These are phyloP conservation scores for Globisporangium emineosum DNA, from an alignment of 352 stramenopile species.

Conservation along the genomic window DNA sequence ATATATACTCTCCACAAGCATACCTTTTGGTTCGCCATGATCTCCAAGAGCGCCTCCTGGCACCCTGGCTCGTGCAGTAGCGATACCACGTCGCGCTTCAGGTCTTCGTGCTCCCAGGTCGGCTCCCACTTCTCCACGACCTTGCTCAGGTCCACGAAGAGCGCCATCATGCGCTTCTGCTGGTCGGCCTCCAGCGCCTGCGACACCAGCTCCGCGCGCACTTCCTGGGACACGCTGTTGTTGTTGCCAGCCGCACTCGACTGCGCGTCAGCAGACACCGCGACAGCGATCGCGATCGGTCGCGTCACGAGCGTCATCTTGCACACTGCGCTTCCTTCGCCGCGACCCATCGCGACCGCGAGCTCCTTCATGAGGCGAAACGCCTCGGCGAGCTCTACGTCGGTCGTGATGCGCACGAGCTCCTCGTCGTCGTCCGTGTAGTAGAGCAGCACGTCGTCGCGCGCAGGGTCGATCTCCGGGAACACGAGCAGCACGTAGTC, in stretches of 20 bases:
- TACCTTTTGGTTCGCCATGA: conserved; percentile 34
- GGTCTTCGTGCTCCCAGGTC: conserved; percentile 41
- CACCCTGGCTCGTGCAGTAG: conserved; percentile 72
- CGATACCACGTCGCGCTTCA: conserved; percentile 74
- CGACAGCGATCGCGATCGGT: conserved; percentile 15
- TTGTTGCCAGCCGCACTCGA: conserved; percentile 20
- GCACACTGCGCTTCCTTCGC: conserved; percentile 43
- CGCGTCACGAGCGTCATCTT: conserved; percentile 66
- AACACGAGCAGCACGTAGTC: conserved; percentile 75
- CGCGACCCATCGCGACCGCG: conserved; percentile 38
- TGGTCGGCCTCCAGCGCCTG: conserved; percentile 49
- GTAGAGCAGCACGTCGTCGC: conserved; percentile 58
- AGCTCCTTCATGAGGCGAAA: conserved; percentile 78
- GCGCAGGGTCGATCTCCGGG: conserved; percentile 35
- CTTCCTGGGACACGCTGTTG: conserved; percentile 20
- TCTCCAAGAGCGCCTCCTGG: conserved; percentile 67
- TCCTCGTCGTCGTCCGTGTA: conserved; percentile 84
- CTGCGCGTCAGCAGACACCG: conserved; percentile 11
- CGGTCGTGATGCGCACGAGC: conserved; percentile 81
- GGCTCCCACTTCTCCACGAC: conserved; percentile 73
- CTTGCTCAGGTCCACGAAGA: conserved; percentile 78
- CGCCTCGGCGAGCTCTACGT: conserved; percentile 71
- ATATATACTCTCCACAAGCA: background rate
- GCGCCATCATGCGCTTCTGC: conserved; percentile 59
- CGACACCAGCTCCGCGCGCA: conserved; percentile 26